Conservation (phyloP, 139 green algal genomes). For the Coelastrella sp. region DNA sequence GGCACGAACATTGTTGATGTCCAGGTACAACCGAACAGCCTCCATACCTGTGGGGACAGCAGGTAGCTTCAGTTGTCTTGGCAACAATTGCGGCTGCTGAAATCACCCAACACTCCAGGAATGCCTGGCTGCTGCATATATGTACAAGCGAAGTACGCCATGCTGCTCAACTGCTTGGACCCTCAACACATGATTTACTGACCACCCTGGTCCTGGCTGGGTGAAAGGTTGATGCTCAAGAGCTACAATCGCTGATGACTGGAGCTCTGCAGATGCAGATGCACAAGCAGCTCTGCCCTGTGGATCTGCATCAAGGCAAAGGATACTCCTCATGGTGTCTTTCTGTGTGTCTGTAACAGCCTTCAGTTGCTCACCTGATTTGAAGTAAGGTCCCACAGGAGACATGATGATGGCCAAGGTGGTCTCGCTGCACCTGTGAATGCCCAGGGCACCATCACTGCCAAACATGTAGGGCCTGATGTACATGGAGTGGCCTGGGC, state of each 20-base stretch:
- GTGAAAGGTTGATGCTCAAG: no score
- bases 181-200: no score
- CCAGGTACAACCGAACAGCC: slow-evolving; percentile 80
- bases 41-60: not conserved
- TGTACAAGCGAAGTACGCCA: no score
- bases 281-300: no score
- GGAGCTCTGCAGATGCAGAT: no score
- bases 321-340: no score
- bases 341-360: not conserved
- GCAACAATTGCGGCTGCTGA: not conserved
- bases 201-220: no score
- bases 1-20: slow-evolving; percentile 73
- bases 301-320: no score
- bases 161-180: no score
- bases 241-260: no score
- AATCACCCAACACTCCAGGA: no score
- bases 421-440: slow-evolving; percentile 62
- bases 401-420: slow-evolving; percentile 76
- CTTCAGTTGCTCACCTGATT: not conserved
- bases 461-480: slow-evolving; percentile 81
- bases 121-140: no score
- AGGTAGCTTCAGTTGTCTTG: not conserved
- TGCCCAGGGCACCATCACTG: slow-evolving; percentile 63
- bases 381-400: slow-evolving; percentile 89
- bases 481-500: slow-evolving; percentile 85